Base-by-base conservation (phyloP, 2,329 filamentous ascomycete genomes). In the Aureobasidium mangrovei region DNA sequence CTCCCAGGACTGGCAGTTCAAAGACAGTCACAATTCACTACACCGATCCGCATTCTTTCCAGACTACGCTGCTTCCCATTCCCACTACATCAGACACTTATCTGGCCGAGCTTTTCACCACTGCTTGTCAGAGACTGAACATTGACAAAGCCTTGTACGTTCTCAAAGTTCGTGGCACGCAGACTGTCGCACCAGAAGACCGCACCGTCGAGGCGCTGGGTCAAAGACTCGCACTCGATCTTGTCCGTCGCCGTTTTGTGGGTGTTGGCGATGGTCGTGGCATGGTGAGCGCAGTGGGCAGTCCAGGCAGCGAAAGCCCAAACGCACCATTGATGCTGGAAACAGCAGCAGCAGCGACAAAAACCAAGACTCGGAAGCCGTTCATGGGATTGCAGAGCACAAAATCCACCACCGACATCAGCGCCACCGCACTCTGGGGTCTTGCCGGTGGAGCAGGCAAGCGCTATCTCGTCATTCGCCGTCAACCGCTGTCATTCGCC, bases 51-150 rank as follows among this genome's bases (percentile, higher is more conserved):
- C 78, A 85, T 7, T 65, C 64, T 2, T 81, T 86, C 44, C 84
- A 85, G n/a, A 72, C 72, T 0, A 84, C 85, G 63, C 82, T 83
- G 72, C 79, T 88, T 27, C 84, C 83, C 1, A 72, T 91, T 18
- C 82, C 87, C 58, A 86, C 88, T 43, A 91, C 85, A 0, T 89
- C 86, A 0, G 86, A 91, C 61, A 91, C 84, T 31, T 93, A 91
- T 66, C 80, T 93, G 42, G 86, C 85, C 41, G 87, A 93, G 67
- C 82, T 93, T 29, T 81, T 91, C 49, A 87, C 91, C 64, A 77
- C 83, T 60, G 84, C 88, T 2, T 93, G 88, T 67, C 80, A 83
- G 40, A 88, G 87, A 68, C 77, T 89, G 41, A 82, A 87, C 56
- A 74, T 93, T 0, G 88, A 93, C 66, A 89, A 90, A 72, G 85